Evolutionary conservation across 768 basidiomycete species (phyloP).

Genomic region (Leccinum uliginosum): DNA sequence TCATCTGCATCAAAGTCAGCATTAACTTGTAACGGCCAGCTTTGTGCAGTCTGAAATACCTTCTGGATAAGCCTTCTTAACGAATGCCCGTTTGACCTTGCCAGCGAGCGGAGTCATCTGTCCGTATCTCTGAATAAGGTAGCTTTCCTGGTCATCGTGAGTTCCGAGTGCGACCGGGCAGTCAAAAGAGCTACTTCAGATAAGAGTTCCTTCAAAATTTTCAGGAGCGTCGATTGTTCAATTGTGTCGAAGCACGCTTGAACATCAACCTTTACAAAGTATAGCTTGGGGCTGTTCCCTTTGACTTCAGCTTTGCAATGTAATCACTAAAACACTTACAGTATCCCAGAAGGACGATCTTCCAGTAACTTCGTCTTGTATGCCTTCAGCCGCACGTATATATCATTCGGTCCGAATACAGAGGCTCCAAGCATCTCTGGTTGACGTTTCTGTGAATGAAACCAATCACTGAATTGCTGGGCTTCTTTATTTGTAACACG

Average conservation of each 20-base stretch:
- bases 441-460: conserved; percentile 48
- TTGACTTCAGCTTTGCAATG: neutral
- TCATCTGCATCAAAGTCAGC: conserved; percentile 49
- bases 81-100: conserved; percentile 51
- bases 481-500: neutral
- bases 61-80: conserved; percentile 63
- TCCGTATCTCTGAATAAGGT: conserved; percentile 67
- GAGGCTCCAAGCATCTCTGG: conserved; percentile 72
- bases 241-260: conserved; percentile 97
- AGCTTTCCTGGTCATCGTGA: conserved; percentile 50
- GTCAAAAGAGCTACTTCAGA: conserved; percentile 49
- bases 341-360: conserved; percentile 34
- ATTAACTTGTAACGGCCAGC: neutral
- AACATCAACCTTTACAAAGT: conserved; percentile 96
- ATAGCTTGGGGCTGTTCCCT: conserved; percentile 70
- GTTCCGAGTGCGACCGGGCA: neutral
- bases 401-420: conserved; percentile 77
- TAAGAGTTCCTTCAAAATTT: conserved; percentile 69
- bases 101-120: conserved; percentile 56
- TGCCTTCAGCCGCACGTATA: conserved; percentile 67
- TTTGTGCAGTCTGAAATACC: conserved; percentile 35
- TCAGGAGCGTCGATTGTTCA: conserved; percentile 78
- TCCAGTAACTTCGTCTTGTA: conserved; percentile 55
- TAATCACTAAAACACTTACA: conserved; percentile 42
- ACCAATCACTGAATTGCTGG: neutral